Base-by-base conservation (phyloP, 2,329 filamentous ascomycete species). In the Fusarium marasasianum region DNA sequence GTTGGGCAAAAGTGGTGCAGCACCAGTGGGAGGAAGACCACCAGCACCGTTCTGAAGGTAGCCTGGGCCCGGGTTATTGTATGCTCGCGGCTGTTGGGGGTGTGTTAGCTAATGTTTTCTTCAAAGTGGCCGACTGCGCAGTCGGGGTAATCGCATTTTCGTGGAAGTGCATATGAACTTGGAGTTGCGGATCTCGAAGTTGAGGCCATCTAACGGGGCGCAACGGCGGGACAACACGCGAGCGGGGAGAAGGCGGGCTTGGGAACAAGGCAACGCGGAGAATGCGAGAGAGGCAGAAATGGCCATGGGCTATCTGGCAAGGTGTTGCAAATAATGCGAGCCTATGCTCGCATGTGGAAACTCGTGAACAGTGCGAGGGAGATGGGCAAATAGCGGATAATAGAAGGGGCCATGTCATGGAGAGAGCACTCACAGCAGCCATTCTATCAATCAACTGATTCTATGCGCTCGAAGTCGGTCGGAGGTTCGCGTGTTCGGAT, bases 1-100 rank as follows among this genome's bases (percentile, higher is more conserved):
- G 82, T 92, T 92, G 64, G 91, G 91, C 67, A 92, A 85, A 63
- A 92, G 88, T 74, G 91, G 91, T 48, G 89, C 87, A 75, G 90
- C 90, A 80, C 90, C 90, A 45, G 89, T 85, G 73, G 87, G 88
- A 68, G 86, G 83, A 50, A 89, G 81, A 72, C 85, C 83, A 65
- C 84, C 83, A 74, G 87, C 88, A 80, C 90, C 91, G 83, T 92
- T 92, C 77, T 90, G 88, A 80, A 92, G 84, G 82, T 91, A 92
- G 82, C 87, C 87, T 77, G 83, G 91, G 82, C 87, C 87, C 76
- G 83, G 82, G 80, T 85, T 86, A 81, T 84, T 87, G 83, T 84
- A 85, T 74, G 82, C 79, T 80, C 84, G 84, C 74, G 82, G 79
- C 84, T 86, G 79, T 47, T 55, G 48, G 38, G 41, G 43, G 71